Evolutionary conservation across 2,329 filamentous ascomycete species (phyloP), one percentile per base, ranked within the genome.

Genomic region (Botrytis pseudocinerea): DNA sequence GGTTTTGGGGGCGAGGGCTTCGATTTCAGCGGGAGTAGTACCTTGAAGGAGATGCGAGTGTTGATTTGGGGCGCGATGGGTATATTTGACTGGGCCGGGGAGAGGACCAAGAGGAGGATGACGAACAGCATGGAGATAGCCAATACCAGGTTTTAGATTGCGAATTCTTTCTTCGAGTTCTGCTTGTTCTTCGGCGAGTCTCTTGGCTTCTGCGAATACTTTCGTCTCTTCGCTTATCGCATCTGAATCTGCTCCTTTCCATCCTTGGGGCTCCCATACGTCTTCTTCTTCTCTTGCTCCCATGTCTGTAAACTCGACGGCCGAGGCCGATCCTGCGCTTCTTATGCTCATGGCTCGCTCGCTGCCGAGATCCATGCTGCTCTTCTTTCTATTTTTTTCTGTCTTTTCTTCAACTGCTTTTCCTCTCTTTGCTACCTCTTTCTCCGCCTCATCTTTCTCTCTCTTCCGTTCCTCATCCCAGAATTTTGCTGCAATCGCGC

Each of bases 181-280:
- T 4, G 16, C 18, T 25, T 40, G 14, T 12, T 42, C 35, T 57
- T 28, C 51, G 1, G 6, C 7, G 0, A n/a, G n/a, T 32, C 8
- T 57, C n/a, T 4, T 57, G 8, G 28, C n/a, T 28, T 57, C 51
- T 8, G 28, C 14, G 7, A 57, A 2, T 6, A 28, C 14, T 28
- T 32, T 57, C n/a, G 48, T 54, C 25, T 54, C 48, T n/a, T n/a
- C 48, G 48, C 48, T 54, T 16, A 3, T 22, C 63, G 9, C 40
- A 2, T 54, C 32, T 18, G 20, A 12, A 1, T 59, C 35, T 18
- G 25, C 38, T 1, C 4, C 10, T 6, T 16, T 25, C 51, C 14
- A n/a, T 22, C 38, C 40, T 18, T 20, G 3, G 1, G 35, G 12
- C 5, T n/a, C 2, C 35, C 25, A 35, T 0, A 16, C 12, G 7